These are phyloP conservation scores for Corymbia calophylla DNA, from an alignment of 441 rosid genomes.

Conservation along the genomic window DNA sequence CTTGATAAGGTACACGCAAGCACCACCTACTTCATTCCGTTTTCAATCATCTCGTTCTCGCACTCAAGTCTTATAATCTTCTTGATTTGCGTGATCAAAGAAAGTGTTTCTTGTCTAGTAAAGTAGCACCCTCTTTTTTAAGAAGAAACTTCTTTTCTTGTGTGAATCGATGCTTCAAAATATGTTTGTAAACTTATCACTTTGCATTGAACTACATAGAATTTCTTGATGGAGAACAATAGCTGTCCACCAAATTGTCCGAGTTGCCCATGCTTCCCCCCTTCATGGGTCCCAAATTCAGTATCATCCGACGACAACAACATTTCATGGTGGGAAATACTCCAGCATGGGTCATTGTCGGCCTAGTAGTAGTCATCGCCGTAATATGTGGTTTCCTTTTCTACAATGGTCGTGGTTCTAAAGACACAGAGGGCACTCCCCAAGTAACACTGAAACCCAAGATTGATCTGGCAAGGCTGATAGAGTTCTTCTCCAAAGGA, in stretches of 20 bases:
- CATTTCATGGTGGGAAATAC: neutral
- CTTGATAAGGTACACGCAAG: too few species aligned
- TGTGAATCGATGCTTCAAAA: neutral
- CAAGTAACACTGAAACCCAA: accelerated
- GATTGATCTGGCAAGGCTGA: too few species aligned
- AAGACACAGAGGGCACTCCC: neutral
- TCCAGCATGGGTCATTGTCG: neutral
- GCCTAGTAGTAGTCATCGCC: neutral
- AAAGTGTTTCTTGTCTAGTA: neutral
- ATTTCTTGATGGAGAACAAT: neutral
- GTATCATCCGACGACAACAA: neutral
- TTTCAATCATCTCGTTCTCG: too few species aligned
- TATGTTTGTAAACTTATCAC: neutral
- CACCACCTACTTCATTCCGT: neutral
- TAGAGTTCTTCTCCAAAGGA: neutral
- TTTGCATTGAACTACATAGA: neutral
- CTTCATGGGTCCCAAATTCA: neutral
- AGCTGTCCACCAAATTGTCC: neutral
- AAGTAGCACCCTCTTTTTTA: neutral
- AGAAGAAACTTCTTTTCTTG: neutral
- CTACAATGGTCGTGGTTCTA: neutral
- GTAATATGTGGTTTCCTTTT: neutral
- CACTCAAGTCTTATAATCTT: neutral
- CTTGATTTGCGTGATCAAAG: neutral
- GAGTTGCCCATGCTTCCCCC: neutral